Base-by-base conservation (phyloP, 2,329 filamentous ascomycete genomes). In the Ilyonectria robusta region DNA sequence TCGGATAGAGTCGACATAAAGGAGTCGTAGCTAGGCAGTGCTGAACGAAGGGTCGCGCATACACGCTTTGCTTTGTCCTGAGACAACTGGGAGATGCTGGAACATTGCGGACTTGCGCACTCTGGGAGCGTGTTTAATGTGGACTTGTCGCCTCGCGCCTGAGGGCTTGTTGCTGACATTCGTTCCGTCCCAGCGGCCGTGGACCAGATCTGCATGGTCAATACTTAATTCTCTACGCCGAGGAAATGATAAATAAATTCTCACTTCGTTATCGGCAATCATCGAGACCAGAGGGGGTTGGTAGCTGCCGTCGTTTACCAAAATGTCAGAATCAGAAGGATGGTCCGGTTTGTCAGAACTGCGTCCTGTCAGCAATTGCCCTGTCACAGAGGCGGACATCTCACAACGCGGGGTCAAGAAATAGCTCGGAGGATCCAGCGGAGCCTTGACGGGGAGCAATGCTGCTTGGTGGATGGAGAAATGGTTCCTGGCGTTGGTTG, bases 1-100 rank as follows among this genome's bases (percentile, higher is more conserved):
- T 31, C 42, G 15, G 56, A 29, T 6, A 64, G 26, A 5, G 54
- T 59, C 7, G 54, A 26, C 26, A 64, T 53, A 31, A 65, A 13
- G 6, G 55, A 23, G 19, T 65, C 56, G 10, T 60, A 65, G 31
- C 15, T 46, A n/a, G 62, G 62, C 2, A 65, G 26, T 4, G 62
- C 40, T 2, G 62, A 60, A 19, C 62, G 62, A n/a, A 65, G 40
- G 6, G 33, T 21, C 26, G 37, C 17, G n/a, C 62, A 65, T 15
- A 60, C 62, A 3, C 35, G 55, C n/a, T 60, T 59, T 15, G 62
- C 56, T 15, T 55, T 65, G 6, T n/a, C 42, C 13, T 64, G 54
- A 11, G 23, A 40, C 3, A 35, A 9, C 5, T 58, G 61, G 4
- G 55, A 26, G 4, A 26, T 17, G 21, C 6, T 33, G 9, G 23